Conservation (phyloP, 441 rosid genomes). For the Raphanus hybrid region DNA sequence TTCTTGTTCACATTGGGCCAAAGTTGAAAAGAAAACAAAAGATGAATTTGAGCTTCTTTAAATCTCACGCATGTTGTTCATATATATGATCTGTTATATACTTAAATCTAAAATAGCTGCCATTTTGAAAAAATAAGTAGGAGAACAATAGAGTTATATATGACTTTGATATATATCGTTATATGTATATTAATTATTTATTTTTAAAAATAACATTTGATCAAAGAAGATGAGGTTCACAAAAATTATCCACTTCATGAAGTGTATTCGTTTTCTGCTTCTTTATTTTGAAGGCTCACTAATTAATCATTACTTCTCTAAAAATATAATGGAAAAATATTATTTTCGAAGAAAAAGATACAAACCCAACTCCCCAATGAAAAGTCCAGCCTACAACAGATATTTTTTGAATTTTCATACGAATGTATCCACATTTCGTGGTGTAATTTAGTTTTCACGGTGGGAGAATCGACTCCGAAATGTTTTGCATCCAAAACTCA, state of each 20-base stretch:
- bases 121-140: not conserved
- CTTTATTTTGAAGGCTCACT: constrained; percentile 22
- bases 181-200: constrained; percentile 10
- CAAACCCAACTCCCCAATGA: no score
- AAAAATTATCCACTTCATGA: constrained; percentile 33
- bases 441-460: no score
- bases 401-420: no score
- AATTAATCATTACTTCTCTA: not conserved
- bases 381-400: no score
- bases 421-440: no score
- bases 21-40: constrained; percentile 35
- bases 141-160: constrained; percentile 3
- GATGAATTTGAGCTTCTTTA: constrained; percentile 30
- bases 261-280: constrained; percentile 33
- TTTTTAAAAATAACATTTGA: constrained; percentile 22
- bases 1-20: constrained; percentile 37
- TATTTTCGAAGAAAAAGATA: no score
- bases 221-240: constrained; percentile 43
- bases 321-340: not conserved
- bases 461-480: no score
- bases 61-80: constrained; percentile 28
- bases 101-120: not conserved
- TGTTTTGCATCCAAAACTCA: no score
- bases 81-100: constrained; percentile 28
- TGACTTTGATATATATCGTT: constrained; percentile 6